These are phyloP conservation scores for Scenedesmus sp. DNA, from an alignment of 163 green algal genomes.

Conservation along the genomic window DNA sequence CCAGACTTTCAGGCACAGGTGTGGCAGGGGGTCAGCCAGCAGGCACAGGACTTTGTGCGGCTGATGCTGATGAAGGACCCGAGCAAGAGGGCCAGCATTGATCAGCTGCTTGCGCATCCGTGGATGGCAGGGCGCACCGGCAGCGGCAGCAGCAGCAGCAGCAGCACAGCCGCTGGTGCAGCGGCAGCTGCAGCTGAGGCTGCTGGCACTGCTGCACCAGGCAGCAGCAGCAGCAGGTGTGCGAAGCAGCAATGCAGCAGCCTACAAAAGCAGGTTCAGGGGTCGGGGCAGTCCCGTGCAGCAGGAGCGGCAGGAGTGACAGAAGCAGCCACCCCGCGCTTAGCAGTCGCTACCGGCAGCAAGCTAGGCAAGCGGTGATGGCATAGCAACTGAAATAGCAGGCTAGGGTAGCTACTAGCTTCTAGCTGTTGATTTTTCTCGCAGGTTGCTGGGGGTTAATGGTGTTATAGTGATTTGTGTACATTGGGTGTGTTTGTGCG, in stretches of 20 bases:
- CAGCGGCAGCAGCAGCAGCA: constrained; percentile 35
- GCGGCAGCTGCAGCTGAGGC: neutral
- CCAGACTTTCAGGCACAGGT: constrained; percentile 62
- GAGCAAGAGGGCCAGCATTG: constrained; percentile 67
- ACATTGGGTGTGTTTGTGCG: neutral
- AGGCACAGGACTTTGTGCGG: constrained; percentile 66
- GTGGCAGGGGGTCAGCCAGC: constrained; percentile 74
- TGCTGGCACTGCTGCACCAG: neutral
- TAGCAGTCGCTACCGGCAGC: neutral
- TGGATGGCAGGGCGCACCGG: constrained; percentile 33
- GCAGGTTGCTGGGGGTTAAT: neutral
- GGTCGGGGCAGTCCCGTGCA: neutral
- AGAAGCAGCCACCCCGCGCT: neutral
- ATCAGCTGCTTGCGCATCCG: constrained; percentile 77
- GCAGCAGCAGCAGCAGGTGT: neutral
- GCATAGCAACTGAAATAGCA: neutral
- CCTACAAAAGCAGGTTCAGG: neutral
- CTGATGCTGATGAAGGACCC: constrained; percentile 77
- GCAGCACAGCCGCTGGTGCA: neutral
- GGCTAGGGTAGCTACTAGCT: neutral
- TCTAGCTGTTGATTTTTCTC: neutral
- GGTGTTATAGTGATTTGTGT: neutral
- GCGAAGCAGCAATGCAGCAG: neutral
- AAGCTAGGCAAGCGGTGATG: neutral
- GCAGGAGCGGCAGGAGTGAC: neutral